Conservation (phyloP, 192 early-diverging fungal species). For the Coemansia asiatica region DNA sequence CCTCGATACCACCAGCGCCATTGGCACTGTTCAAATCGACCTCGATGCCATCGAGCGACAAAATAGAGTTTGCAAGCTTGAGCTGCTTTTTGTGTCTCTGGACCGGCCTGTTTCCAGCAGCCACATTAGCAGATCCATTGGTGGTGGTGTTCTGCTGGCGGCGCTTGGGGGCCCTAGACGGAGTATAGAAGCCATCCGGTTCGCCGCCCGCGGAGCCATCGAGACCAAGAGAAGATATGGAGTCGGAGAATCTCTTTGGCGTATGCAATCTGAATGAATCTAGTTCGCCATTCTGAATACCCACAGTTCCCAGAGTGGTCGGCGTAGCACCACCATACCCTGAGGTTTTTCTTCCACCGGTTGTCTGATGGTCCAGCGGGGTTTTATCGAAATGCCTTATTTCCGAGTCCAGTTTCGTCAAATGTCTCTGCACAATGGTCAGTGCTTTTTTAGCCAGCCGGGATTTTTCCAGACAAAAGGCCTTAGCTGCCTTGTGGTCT, state of each 20-base stretch:
- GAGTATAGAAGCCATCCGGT: slow-evolving; percentile 39
- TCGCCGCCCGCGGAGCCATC: slow-evolving; percentile 15
- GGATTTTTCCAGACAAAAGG: slow-evolving; percentile 38
- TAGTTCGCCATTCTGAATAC: slow-evolving; percentile 46
- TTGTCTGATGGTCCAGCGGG: slow-evolving; percentile 7
- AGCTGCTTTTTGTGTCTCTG: slow-evolving; percentile 48
- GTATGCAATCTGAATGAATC: slow-evolving; percentile 26
- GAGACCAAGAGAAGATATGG: slow-evolving; percentile 20
- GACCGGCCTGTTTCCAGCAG: slow-evolving; percentile 1
- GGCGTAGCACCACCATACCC: background rate
- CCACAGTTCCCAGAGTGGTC: slow-evolving; percentile 17
- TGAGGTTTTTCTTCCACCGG: background rate
- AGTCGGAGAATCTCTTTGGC: slow-evolving; percentile 33
- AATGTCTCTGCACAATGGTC: slow-evolving; percentile 46
- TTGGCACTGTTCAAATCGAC: slow-evolving; percentile 14
- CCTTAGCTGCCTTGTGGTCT: slow-evolving; percentile 24
- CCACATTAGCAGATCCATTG: background rate
- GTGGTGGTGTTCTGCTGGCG: slow-evolving; percentile 12
- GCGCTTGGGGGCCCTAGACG: slow-evolving; percentile 40
- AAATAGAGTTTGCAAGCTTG: slow-evolving; percentile 34
- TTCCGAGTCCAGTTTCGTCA: slow-evolving; percentile 42
- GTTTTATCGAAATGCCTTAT: slow-evolving; percentile 53
- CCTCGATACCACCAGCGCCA: slow-evolving; percentile 38
- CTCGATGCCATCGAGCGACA: slow-evolving; percentile 49
- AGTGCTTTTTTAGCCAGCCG: slow-evolving; percentile 45